A percentile compares a stretch with the other conserved stretches of the same genome.
Conservation (phyloP, 2,329 filamentous ascomycete species). For the Neophaeococcomyces aloes region DNA sequence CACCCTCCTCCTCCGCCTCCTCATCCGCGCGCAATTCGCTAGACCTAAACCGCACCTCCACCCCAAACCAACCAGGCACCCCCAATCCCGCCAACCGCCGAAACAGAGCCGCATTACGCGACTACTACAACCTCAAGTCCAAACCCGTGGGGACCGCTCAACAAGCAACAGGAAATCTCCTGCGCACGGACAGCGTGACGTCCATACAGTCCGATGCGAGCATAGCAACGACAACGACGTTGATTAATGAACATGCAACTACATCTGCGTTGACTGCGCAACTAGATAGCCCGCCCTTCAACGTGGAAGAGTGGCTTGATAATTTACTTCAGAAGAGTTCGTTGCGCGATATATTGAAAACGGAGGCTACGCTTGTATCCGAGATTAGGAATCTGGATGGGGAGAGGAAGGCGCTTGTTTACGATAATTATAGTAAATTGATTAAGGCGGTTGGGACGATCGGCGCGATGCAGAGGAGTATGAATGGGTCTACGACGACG, state of each 20-base stretch:
- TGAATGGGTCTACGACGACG: conserved; percentile 28
- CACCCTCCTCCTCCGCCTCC: conserved; percentile 47
- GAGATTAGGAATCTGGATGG: conserved; percentile 87
- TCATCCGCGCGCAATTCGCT: conserved; percentile 67
- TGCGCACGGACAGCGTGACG: conserved; percentile 18
- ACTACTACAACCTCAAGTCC: conserved; percentile 80
- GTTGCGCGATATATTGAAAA: conserved; percentile 34
- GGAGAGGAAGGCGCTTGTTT: conserved; percentile 92
- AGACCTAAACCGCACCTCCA: conserved; percentile 52
- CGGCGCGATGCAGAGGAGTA: conserved; percentile 49
- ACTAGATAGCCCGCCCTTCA: conserved; percentile 63
- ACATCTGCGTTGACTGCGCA: conserved; percentile 40
- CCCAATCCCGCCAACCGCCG: conserved; percentile 57
- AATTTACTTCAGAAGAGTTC: conserved; percentile 33
- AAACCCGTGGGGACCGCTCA: conserved; percentile 23
- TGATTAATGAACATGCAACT: conserved; percentile 30
- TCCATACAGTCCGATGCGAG: conserved; percentile 27
- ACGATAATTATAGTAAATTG: conserved; percentile 96
- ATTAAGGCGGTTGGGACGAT: conserved; percentile 97
- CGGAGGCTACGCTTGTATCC: conserved; percentile 36
- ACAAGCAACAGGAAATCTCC: conserved; percentile 12
- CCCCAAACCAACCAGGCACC: conserved; percentile 37
- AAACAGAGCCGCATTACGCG: conserved; percentile 77
- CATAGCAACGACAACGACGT: conserved; percentile 30
- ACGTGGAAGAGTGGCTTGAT: conserved; percentile 50